These are phyloP conservation scores for Harringtonia lauricola DNA, from an alignment of 2,329 filamentous ascomycete species.

Conservation along the genomic window DNA sequence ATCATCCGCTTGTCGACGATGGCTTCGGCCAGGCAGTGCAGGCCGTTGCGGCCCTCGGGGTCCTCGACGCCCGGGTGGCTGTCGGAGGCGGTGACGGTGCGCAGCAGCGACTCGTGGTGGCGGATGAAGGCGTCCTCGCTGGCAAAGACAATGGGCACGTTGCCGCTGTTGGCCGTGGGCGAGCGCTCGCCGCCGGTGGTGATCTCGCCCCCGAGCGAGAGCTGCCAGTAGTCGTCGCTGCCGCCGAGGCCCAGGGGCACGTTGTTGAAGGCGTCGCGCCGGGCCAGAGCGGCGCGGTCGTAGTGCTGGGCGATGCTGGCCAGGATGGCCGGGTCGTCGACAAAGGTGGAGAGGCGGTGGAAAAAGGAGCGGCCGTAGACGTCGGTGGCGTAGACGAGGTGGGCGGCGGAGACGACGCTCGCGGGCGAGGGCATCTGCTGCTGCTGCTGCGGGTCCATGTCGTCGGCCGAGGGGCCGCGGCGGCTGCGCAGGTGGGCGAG, in stretches of 20 bases:
- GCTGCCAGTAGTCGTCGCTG: background rate
- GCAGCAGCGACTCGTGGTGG: slow-evolving; percentile 24
- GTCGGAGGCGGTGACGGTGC: slow-evolving; percentile 23
- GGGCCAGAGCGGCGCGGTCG: slow-evolving; percentile 19
- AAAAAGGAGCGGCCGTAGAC: slow-evolving; percentile 42
- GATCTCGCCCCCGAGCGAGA: slow-evolving; percentile 1
- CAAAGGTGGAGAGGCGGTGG: slow-evolving; percentile 27
- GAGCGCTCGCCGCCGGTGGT: background rate
- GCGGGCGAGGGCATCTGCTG: background rate
- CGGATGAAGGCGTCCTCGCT: slow-evolving; percentile 16
- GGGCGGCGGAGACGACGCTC: background rate
- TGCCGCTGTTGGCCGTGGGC: slow-evolving; percentile 3
- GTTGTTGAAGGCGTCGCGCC: slow-evolving; percentile 38
- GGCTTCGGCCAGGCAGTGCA: slow-evolving; percentile 47
- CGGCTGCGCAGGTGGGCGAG: slow-evolving; percentile 17
- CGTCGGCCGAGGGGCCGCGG: too few relatives aligned
- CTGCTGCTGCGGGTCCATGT: background rate
- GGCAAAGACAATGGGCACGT: slow-evolving; percentile 9
- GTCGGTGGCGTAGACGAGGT: slow-evolving; percentile 28
- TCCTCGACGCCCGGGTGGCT: slow-evolving; percentile 26
- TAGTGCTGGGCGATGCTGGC: slow-evolving; percentile 24
- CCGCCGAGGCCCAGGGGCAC: slow-evolving; percentile 12
- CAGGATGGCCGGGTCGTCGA: slow-evolving; percentile 18
- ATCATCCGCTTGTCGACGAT: slow-evolving; percentile 29
- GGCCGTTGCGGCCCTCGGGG: slow-evolving; percentile 38